Evolutionary conservation across 2,329 filamentous ascomycete genomes (phyloP).

Genomic region (Pleoardoris graminearum): DNA sequence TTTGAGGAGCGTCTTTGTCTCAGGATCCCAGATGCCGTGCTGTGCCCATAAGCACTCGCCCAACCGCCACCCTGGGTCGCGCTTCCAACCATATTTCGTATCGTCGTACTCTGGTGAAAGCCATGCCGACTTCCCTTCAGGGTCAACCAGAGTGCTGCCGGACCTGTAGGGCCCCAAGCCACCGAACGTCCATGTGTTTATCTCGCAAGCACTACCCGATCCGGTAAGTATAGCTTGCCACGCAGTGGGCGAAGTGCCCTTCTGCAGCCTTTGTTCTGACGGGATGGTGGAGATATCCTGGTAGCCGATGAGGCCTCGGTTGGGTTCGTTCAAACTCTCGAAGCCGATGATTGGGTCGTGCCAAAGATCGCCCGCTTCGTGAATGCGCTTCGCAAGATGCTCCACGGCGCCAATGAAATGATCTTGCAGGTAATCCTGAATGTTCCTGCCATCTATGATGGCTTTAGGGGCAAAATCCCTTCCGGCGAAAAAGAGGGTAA

Average conservation of each 20-base stretch:
- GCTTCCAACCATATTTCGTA: constrained; percentile 83
- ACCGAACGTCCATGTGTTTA: constrained; percentile 92
- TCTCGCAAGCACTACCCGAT: constrained; percentile 86
- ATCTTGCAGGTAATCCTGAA: constrained; percentile 89
- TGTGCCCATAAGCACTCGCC: constrained; percentile 98
- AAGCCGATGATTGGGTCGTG: constrained; percentile 88
- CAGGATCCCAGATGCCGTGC: constrained; percentile 90
- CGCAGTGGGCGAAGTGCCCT: constrained; percentile 88
- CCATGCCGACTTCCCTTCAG: constrained; percentile 84
- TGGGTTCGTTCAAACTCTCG: constrained; percentile 96
- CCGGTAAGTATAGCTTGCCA: constrained; percentile 93
- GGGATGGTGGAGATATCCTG: constrained; percentile 81
- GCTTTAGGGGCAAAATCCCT: constrained; percentile 93
- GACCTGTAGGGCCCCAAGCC: constrained; percentile 90
- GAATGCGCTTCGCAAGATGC: constrained; percentile 80
- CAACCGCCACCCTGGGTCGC: constrained; percentile 84
- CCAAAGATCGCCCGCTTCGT: constrained; percentile 86
- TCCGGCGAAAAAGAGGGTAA: constrained; percentile 91
- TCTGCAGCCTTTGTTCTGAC: constrained; percentile 84
- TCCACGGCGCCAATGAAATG: constrained; percentile 82
- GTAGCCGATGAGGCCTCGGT: constrained; percentile 82
- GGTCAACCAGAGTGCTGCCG: constrained; percentile 80
- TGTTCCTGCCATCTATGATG: constrained; percentile 91
- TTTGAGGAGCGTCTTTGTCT: constrained; percentile 72
- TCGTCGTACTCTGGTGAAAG: constrained; percentile 82